These are phyloP conservation scores for Colletotrichum sublineola DNA, from an alignment of 2,329 filamentous ascomycete genomes.

Conservation along the genomic window DNA sequence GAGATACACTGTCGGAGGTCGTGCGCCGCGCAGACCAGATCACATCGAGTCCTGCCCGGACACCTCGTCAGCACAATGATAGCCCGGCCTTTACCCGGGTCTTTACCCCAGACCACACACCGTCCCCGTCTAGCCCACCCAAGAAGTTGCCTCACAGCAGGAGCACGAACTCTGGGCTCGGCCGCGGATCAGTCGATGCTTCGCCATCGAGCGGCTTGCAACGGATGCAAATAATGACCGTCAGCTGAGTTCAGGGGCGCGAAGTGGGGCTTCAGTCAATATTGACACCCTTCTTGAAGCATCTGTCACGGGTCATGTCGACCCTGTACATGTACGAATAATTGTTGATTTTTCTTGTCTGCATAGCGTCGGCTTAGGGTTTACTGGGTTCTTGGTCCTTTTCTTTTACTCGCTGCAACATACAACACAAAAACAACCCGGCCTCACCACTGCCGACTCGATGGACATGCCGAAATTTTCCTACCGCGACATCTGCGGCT, in stretches of 20 bases:
- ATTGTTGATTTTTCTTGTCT: conserved; percentile 43
- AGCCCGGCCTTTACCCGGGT: conserved; percentile 77
- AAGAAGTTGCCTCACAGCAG: conserved; percentile 65
- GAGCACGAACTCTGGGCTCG: conserved; percentile 66
- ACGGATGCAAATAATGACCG: conserved; percentile 76
- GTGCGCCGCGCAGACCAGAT: conserved; percentile 71
- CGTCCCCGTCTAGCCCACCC: conserved; percentile 67
- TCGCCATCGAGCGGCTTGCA: conserved; percentile 66
- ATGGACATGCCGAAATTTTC: neutral
- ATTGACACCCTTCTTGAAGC: neutral
- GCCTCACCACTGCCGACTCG: conserved; percentile 15
- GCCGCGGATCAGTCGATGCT: conserved; percentile 63
- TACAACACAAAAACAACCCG: conserved; percentile 35
- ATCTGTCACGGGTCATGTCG: conserved; percentile 7
- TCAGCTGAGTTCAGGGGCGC: conserved; percentile 57
- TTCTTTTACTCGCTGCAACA: conserved; percentile 33
- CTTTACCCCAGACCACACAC: conserved; percentile 66
- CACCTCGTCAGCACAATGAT: conserved; percentile 62
- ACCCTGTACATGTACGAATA: conserved; percentile 44
- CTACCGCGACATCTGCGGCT: conserved; percentile 6
- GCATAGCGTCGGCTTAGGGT: conserved; percentile 44
- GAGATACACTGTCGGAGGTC: conserved; percentile 70
- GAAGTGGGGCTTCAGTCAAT: conserved; percentile 5
- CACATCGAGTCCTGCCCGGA: conserved; percentile 67
- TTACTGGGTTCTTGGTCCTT: conserved; percentile 22